phyloP scores from a whole-genome alignment of 352 stramenopile species.

The Stephanocyclus meneghinianus region DNA sequence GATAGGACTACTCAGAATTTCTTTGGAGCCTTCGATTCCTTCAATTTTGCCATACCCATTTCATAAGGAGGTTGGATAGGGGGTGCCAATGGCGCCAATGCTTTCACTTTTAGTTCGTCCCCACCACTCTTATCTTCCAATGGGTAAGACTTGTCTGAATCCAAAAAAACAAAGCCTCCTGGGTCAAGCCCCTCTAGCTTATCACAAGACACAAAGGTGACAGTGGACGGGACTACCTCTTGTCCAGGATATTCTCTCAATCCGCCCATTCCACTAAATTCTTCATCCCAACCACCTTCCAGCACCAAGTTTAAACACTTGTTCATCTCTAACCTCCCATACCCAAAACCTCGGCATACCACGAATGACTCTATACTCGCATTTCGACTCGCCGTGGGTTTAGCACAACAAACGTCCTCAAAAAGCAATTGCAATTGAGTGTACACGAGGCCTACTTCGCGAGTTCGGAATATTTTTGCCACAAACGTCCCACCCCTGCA shows the following conservation, averaged over 20 bases:
- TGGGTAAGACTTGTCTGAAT: constrained; percentile 77
- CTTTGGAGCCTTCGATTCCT: constrained; percentile 29
- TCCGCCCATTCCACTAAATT: constrained; percentile 39
- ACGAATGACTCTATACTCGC: constrained; percentile 95
- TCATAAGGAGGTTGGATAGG: constrained; percentile 71
- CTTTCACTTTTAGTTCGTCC: constrained; percentile 8
- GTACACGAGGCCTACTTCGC: constrained; percentile 94
- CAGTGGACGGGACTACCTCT: constrained; percentile 43
- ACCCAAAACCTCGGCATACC: constrained; percentile 91
- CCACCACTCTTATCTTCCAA: constrained; percentile 48
- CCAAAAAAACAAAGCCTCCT: constrained; percentile 56
- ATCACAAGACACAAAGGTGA: constrained; percentile 76
- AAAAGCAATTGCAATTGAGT: constrained; percentile 96
- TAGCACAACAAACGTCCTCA: constrained; percentile 91
- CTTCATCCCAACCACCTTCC: constrained; percentile 55
- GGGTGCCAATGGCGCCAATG: constrained; percentile 48
- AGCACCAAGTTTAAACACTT: constrained; percentile 45
- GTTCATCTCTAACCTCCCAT: constrained; percentile 20
- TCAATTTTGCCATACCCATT: constrained; percentile 38
- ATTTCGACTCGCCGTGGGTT: constrained; percentile 94
- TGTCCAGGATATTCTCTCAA: constrained; percentile 19
- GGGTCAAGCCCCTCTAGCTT: constrained; percentile 52
- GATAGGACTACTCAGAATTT: constrained; percentile 2
- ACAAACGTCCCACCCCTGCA: constrained; percentile 93
- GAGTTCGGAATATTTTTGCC: constrained; percentile 98